Base-by-base conservation (phyloP, 163 green algal species). In the Coccomyxa subellipsoidea region DNA sequence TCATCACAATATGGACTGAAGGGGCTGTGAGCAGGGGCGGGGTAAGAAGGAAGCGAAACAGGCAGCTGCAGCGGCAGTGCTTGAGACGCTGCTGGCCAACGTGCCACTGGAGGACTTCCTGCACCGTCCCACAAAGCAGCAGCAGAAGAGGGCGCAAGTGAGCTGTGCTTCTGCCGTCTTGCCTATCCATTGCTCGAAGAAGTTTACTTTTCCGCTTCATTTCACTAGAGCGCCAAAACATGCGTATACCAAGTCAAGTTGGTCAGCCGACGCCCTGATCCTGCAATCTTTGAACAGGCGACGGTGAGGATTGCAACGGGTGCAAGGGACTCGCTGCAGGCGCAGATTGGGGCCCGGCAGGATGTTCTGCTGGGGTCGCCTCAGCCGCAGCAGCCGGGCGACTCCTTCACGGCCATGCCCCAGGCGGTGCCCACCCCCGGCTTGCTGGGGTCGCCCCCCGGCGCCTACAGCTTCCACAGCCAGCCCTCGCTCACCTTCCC, bases 1-100 rank as follows among this genome's bases (percentile, higher is more conserved):
- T n/a, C n/a, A n/a, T n/a, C n/a, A n/a, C n/a, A n/a, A n/a, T n/a
- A n/a, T n/a, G n/a, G n/a, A n/a, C 66, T 73, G 47, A 59, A 59
- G 47, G 47, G 21, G 5, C 66, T 35, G 66, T 73, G 66, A 81
- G 70, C 82, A 86, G 69, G 84, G 83, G 39, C 70, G 76, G 29
- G 78, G 53, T 18, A 90, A 88, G 79, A 86, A 90, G 84, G 39
- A 81, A 76, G 81, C 81, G 18, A 82, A 84, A 76, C 86, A 90
- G 81, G 76, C 85, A 29, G 84, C 86, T n/a, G 84, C 78, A 29
- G 86, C 86, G 29, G 86, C 81, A 10, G 72, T 89, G 72, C 80
- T 89, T 40, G 81, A 85, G 59, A 79, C 31, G 34, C 79, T 90
- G 31, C 71, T 90, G 76, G 76, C 73, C 32, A 34, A 73, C 12